Conservation (phyloP, 148 eudicot species). For the Nyssa sinensis region DNA sequence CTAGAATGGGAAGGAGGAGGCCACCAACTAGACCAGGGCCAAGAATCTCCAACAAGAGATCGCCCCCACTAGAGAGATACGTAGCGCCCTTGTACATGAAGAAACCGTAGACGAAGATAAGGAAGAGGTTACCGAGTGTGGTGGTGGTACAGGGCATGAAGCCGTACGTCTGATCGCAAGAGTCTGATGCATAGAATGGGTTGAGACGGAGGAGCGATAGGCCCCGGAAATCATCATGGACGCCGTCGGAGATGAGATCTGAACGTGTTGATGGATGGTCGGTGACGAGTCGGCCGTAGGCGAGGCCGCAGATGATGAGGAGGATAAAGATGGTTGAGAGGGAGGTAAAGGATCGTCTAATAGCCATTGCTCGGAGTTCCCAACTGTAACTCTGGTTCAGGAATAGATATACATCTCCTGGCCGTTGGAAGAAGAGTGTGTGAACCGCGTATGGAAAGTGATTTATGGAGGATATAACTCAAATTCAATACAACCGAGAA, state of each 20-base stretch:
- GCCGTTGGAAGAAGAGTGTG: not conserved
- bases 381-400: not conserved
- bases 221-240: not conserved
- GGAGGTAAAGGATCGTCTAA: not conserved
- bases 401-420: not conserved
- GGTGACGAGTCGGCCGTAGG: conserved; percentile 8
- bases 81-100: conserved; percentile 74
- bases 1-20: conserved; percentile 78
- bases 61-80: conserved; percentile 70
- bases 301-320: conserved; percentile 19
- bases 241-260: conserved; percentile 32
- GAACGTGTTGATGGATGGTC: conserved; percentile 1
- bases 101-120: conserved; percentile 70
- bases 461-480: not conserved
- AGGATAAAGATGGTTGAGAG: conserved; percentile 9
- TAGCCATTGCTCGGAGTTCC: not conserved
- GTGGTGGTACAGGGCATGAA: conserved; percentile 84
- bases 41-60: conserved; percentile 73
- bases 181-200: not conserved
- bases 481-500: not conserved
- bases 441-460: not conserved
- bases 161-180: conserved; percentile 78
- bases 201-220: conserved; percentile 13
- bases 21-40: conserved; percentile 96
- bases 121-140: conserved; percentile 52